phyloP scores from a whole-genome alignment of 371 early-diverging fungal genomes.

The Apophysomyces trapeziformis region DNA sequence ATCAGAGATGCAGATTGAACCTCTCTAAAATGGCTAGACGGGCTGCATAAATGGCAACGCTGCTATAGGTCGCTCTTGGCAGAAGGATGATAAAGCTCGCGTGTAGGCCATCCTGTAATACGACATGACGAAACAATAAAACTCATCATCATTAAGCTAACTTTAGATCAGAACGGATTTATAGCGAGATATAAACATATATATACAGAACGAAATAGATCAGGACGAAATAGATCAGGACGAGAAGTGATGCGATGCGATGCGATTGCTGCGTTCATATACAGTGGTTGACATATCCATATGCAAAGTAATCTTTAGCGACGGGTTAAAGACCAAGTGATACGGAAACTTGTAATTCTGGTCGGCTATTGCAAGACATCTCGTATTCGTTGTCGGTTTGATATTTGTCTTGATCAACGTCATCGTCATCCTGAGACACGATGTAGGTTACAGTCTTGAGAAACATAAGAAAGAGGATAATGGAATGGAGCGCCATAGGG shows the following conservation, averaged over 20 bases:
- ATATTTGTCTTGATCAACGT: slow-evolving; percentile 11
- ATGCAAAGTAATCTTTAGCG: neutral
- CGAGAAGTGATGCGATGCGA: neutral
- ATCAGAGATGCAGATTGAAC: too few species aligned
- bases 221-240: neutral
- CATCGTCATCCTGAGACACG: slow-evolving; percentile 16
- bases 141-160: too few species aligned
- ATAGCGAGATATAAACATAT: neutral
- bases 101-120: too few species aligned
- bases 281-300: too few species aligned
- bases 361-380: neutral
- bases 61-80: too few species aligned
- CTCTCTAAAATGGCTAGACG: too few species aligned
- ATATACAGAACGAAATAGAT: neutral
- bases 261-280: too few species aligned
- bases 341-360: neutral
- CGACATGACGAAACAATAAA: too few species aligned
- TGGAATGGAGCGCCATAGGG: slow-evolving; percentile 22
- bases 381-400: slow-evolving; percentile 11
- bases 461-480: slow-evolving; percentile 21
- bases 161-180: neutral
- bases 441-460: slow-evolving; percentile 19
- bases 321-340: neutral
- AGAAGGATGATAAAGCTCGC: too few species aligned
- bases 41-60: too few species aligned